Evolutionary conservation across 805 yeast genomes (phyloP).

Genomic region (baker's yeast (Saccharomyces cerevisiae)): DNA sequence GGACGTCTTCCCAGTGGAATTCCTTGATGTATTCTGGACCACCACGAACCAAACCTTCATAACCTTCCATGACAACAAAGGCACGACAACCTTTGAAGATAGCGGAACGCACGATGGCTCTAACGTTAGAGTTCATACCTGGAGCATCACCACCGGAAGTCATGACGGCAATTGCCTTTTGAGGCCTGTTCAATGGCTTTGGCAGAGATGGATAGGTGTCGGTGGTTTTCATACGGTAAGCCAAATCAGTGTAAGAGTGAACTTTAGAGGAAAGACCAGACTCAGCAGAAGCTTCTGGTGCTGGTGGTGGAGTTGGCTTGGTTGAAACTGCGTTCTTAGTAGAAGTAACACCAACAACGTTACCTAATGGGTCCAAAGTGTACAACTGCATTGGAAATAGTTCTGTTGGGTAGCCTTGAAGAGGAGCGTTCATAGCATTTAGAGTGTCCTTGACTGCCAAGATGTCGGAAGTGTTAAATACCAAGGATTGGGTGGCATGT

Average conservation of each 20-base stretch:
- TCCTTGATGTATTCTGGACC: conserved; percentile 45
- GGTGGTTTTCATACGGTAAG: conserved; percentile 12
- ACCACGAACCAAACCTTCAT: conserved; percentile 63
- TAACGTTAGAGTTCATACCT: conserved; percentile 70
- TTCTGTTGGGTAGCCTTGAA: conserved; percentile 63
- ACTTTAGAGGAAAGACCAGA: conserved; percentile 12
- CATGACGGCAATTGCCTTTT: conserved; percentile 62
- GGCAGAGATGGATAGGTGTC: conserved; percentile 18
- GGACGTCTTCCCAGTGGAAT: conserved; percentile 66
- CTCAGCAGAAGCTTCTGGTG: conserved; percentile 5
- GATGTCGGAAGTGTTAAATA: conserved; percentile 30
- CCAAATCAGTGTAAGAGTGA: conserved; percentile 20
- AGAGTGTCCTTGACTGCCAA: conserved; percentile 22
- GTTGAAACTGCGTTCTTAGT: conserved; percentile 48
- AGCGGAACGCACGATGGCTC: conserved; percentile 67
- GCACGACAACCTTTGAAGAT: conserved; percentile 57
- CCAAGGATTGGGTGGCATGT: conserved; percentile 33
- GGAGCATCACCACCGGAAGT: conserved; percentile 80
- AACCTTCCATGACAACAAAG: conserved; percentile 65
- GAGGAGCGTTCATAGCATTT: conserved; percentile 26
- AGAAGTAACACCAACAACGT: conserved; percentile 70
- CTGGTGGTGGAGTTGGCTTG: conserved; percentile 24
- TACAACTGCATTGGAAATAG: conserved; percentile 69
- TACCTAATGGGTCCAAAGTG: conserved; percentile 77
- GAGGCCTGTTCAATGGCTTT: conserved; percentile 2